phyloP scores from a whole-genome alignment of 208 protist genomes.

The Angomonas desouzai region DNA sequence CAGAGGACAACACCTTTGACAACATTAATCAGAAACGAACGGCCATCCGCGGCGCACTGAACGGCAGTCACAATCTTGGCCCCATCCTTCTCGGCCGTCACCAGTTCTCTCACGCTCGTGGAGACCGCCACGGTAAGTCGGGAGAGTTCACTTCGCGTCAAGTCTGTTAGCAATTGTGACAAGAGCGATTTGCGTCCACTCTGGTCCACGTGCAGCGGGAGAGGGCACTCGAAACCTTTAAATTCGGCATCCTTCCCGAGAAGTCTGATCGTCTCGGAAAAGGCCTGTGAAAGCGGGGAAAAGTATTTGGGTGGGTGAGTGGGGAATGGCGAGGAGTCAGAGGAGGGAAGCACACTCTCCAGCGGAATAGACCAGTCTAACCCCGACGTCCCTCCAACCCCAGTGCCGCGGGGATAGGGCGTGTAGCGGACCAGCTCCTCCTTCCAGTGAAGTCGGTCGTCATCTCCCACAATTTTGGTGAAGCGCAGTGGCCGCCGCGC shows the following conservation, averaged over 20 bases:
- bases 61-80: background rate
- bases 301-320: background rate
- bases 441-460: background rate
- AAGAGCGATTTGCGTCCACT: background rate
- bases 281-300: background rate
- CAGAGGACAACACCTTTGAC: constrained; percentile 47
- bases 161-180: constrained; percentile 9
- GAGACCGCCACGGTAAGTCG: constrained; percentile 29
- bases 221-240: background rate
- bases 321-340: background rate
- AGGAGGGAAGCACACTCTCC: background rate
- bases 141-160: constrained; percentile 6
- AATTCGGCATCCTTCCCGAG: background rate
- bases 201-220: background rate
- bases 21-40: background rate
- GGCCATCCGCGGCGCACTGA: background rate
- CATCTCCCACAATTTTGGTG: background rate
- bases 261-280: background rate
- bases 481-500: constrained; percentile 8
- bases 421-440: constrained; percentile 20
- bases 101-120: constrained; percentile 20
- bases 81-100: background rate
- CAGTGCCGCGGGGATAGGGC: constrained; percentile 36
- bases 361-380: constrained; percentile 62
- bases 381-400: constrained; percentile 47